Conservation (phyloP, 169 alveolate species). For the Miamiensis avidus region DNA sequence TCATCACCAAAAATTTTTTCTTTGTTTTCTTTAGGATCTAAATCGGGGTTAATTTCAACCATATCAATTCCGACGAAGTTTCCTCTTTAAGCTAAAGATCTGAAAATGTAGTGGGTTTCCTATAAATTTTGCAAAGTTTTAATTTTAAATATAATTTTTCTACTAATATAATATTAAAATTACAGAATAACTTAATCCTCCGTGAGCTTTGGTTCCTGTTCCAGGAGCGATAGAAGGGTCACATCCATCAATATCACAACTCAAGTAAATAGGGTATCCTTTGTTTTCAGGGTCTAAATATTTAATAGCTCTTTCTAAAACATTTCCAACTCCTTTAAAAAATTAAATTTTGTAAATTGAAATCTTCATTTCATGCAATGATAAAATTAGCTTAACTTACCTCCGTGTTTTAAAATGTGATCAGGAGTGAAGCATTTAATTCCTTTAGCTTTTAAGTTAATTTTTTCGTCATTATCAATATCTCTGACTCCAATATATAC, state of each 20-base stretch:
- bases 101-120: constrained; percentile 8
- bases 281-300: constrained; percentile 51
- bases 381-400: not conserved
- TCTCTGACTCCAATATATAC: constrained; percentile 59
- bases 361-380: not conserved
- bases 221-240: constrained; percentile 58
- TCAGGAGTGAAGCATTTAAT: constrained; percentile 42
- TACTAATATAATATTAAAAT: no score
- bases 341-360: not conserved
- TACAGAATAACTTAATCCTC: constrained; percentile 59
- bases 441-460: constrained; percentile 34
- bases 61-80: not conserved
- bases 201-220: constrained; percentile 60
- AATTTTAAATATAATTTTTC: constrained; percentile 19
- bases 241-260: constrained; percentile 56
- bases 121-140: not conserved
- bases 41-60: constrained; percentile 20
- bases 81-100: not conserved
- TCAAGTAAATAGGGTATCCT: constrained; percentile 44
- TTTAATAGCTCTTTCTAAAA: constrained; percentile 43
- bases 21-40: not conserved
- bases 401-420: not conserved
- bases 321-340: constrained; percentile 45
- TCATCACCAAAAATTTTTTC: not conserved
- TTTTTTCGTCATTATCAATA: constrained; percentile 52